Percentiles rank a stretch among this genome's conserved stretches.
These are phyloP conservation scores for Geotrichum reessii DNA, from an alignment of 1,139 yeast genomes.

Conservation along the genomic window DNA sequence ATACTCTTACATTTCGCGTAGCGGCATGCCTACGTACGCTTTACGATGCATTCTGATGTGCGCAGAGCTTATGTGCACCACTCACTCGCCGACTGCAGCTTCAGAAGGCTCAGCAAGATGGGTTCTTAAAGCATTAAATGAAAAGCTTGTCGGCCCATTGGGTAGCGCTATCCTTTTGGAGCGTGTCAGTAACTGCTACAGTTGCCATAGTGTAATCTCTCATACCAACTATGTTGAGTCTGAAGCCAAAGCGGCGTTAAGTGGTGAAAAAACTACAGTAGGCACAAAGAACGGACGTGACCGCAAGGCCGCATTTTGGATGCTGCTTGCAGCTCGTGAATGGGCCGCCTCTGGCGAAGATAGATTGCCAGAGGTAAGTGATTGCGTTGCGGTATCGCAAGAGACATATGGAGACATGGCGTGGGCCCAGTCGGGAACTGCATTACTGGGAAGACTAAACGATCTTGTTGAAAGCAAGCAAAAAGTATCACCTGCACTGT, in stretches of 20 bases:
- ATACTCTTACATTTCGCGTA: slow-evolving; percentile 57
- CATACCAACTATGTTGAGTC: background rate
- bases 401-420: slow-evolving; percentile 25
- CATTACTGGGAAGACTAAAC: slow-evolving; percentile 18
- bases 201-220: slow-evolving; percentile 24
- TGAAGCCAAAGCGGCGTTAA: background rate
- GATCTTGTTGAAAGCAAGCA: slow-evolving; percentile 6
- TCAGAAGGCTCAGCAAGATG: slow-evolving; percentile 36
- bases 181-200: slow-evolving; percentile 44
- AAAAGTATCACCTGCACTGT: background rate
- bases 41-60: slow-evolving; percentile 44
- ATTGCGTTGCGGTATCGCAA: slow-evolving; percentile 24
- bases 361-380: slow-evolving; percentile 23
- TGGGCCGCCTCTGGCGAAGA: slow-evolving; percentile 43
- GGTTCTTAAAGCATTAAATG: slow-evolving; percentile 36
- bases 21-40: slow-evolving; percentile 58
- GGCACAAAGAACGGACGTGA: slow-evolving; percentile 32
- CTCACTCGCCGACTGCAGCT: slow-evolving; percentile 30
- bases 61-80: slow-evolving; percentile 35
- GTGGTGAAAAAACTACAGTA: background rate
- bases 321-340: slow-evolving; percentile 66
- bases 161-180: slow-evolving; percentile 47
- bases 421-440: slow-evolving; percentile 30
- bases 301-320: slow-evolving; percentile 78
- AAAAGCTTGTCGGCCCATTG: slow-evolving; percentile 35